Conservation (phyloP, 495 filamentous ascomycete species). For the Penicillium turbatum region DNA sequence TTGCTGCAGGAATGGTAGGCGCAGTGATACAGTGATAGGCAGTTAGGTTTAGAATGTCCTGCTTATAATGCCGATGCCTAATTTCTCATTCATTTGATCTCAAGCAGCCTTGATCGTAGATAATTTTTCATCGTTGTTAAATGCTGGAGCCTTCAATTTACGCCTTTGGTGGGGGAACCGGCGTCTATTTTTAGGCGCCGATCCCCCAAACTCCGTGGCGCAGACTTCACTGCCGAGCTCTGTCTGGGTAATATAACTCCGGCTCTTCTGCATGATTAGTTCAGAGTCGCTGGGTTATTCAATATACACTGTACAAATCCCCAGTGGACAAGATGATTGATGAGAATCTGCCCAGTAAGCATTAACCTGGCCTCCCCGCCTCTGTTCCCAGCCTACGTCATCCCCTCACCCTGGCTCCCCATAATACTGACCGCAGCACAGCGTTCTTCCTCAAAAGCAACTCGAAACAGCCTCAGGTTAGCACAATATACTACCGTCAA, state of each 20-base stretch:
- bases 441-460: slow-evolving; percentile 60
- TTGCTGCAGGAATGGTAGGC: background rate
- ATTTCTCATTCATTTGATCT: too few relatives aligned
- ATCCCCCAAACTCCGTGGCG: slow-evolving; percentile 20
- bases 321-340: slow-evolving; percentile 72
- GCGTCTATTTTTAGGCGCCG: slow-evolving; percentile 24
- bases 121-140: slow-evolving; percentile 2
- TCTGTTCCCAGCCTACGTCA: slow-evolving; percentile 15
- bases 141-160: slow-evolving; percentile 11
- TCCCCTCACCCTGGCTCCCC: slow-evolving; percentile 31
- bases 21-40: background rate
- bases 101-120: background rate
- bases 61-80: background rate
- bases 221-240: slow-evolving; percentile 7
- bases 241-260: slow-evolving; percentile 1
- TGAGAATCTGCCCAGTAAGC: slow-evolving; percentile 83
- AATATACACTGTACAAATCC: background rate
- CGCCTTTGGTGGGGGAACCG: background rate
- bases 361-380: too few relatives aligned
- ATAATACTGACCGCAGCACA: slow-evolving; percentile 34
- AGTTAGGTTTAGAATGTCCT: background rate
- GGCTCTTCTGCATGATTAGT: background rate
- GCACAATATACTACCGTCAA: slow-evolving; percentile 66
- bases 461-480: slow-evolving; percentile 49
- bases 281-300: background rate